Conservation (phyloP, 176 grass and related monocot genomes). For the Leersia perrieri region DNA sequence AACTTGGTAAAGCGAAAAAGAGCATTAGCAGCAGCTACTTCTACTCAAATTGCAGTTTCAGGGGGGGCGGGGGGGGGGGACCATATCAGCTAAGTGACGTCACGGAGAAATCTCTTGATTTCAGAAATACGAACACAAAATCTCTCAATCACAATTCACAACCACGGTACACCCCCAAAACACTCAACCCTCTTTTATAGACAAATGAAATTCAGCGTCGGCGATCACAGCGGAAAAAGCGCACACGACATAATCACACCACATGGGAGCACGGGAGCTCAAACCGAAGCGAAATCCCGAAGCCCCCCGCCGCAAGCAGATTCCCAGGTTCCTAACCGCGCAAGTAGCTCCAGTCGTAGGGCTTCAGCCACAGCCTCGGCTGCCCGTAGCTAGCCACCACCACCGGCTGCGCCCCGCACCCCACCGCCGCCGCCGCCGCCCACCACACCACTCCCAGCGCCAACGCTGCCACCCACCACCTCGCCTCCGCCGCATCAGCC, state of each 20-base stretch:
- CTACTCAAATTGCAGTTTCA: neutral
- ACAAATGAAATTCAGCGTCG: neutral
- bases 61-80: too few species aligned
- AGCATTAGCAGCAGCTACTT: neutral
- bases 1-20: neutral
- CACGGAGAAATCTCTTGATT: neutral
- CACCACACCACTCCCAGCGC: constrained; percentile 14
- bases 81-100: neutral
- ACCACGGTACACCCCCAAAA: too few species aligned
- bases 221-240: neutral
- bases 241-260: neutral
- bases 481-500: neutral
- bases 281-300: neutral
- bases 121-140: neutral
- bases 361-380: constrained; percentile 54
- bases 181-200: neutral
- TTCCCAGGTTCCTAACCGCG: constrained; percentile 43
- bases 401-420: constrained; percentile 35
- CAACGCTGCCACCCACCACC: neutral
- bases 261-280: neutral
- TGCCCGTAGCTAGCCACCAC: constrained; percentile 64
- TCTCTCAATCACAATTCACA: neutral
- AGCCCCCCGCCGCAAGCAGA: neutral
- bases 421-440: neutral
- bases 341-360: constrained; percentile 91